Conservation (phyloP, 345 rosid species). For the Eucalyptus pauciflora region DNA sequence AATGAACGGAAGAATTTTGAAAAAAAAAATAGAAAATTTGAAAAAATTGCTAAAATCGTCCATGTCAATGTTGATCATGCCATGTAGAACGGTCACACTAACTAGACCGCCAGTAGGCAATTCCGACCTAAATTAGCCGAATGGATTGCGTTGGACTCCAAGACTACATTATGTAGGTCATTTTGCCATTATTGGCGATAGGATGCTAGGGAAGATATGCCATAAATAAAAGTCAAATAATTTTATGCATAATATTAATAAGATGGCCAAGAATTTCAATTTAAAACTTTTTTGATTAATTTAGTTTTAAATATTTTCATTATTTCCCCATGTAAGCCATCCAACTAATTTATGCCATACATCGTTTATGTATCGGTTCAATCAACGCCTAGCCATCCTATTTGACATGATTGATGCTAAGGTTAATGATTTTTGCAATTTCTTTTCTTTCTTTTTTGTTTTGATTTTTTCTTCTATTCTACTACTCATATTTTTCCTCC, state of each 20-base stretch:
- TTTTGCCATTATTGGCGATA: too few species aligned
- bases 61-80: background rate
- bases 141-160: background rate
- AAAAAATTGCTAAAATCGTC: background rate
- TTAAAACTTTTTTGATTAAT: too few species aligned
- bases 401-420: background rate
- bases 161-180: background rate
- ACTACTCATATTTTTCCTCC: too few species aligned
- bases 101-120: background rate
- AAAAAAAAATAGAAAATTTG: too few species aligned
- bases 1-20: background rate
- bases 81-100: background rate
- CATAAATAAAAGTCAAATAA: background rate
- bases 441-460: background rate
- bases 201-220: background rate
- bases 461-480: background rate
- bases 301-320: too few species aligned
- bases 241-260: background rate
- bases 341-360: background rate
- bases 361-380: background rate
- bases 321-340: background rate
- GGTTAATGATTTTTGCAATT: too few species aligned
- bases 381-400: background rate
- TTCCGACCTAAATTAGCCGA: background rate
- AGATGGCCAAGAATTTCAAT: background rate